phyloP scores from a whole-genome alignment of 148 eudicot genomes.

The Nepenthes gracilis region DNA sequence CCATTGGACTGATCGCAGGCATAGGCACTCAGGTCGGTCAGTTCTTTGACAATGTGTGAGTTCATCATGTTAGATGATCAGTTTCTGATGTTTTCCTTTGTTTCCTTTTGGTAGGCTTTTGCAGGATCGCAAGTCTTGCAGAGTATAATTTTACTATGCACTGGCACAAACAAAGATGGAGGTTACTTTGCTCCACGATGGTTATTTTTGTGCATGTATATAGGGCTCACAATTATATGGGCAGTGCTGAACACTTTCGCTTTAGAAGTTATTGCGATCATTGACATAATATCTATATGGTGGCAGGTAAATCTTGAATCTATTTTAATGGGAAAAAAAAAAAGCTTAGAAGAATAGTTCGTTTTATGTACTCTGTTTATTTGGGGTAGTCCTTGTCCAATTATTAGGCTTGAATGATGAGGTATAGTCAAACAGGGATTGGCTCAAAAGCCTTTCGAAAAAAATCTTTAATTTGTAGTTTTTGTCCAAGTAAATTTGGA shows the following conservation, averaged over 20 bases:
- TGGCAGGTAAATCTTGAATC: constrained; percentile 39
- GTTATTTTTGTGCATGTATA: constrained; percentile 53
- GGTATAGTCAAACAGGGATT: too few species aligned
- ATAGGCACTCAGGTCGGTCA: constrained; percentile 48
- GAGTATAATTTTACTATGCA: constrained; percentile 42
- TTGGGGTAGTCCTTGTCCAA: too few species aligned
- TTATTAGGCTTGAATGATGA: too few species aligned
- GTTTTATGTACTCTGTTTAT: too few species aligned
- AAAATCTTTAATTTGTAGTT: too few species aligned
- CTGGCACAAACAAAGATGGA: constrained; percentile 53
- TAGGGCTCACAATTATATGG: constrained; percentile 42
- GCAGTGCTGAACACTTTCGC: constrained; percentile 62
- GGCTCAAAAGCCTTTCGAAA: too few species aligned
- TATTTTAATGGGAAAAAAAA: too few species aligned
- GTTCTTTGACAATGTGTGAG: background rate
- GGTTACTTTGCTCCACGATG: constrained; percentile 58
- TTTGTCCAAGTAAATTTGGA: too few species aligned
- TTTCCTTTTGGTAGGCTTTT: constrained; percentile 33
- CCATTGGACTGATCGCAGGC: constrained; percentile 55
- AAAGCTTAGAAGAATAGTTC: too few species aligned
- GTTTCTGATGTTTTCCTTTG: constrained; percentile 3
- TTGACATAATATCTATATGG: constrained; percentile 48
- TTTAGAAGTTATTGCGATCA: constrained; percentile 43
- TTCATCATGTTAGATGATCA: background rate
- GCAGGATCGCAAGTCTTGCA: constrained; percentile 58